Conservation (phyloP, 306 rosid genomes). For the Pachyrhizus erosus region DNA sequence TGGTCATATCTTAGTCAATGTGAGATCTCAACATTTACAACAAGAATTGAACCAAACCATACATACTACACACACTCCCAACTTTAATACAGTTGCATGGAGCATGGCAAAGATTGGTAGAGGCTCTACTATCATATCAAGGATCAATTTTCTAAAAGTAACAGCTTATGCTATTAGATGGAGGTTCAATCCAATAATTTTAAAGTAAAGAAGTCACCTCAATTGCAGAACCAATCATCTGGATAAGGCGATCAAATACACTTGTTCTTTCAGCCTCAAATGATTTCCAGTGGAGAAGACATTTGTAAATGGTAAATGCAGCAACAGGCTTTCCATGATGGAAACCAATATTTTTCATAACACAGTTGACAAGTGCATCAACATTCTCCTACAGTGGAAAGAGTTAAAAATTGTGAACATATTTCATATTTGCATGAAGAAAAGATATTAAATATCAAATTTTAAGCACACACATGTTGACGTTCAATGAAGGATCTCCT, state of each 20-base stretch:
- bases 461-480: slow-evolving; percentile 77
- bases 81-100: slow-evolving; percentile 10
- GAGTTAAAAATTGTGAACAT: slow-evolving; percentile 35
- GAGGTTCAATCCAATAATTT: slow-evolving; percentile 16
- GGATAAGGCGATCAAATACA: slow-evolving; percentile 99
- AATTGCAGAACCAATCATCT: slow-evolving; percentile 97
- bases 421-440: slow-evolving; percentile 20
- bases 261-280: slow-evolving; percentile 99
- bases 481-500: slow-evolving; percentile 90
- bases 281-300: slow-evolving; percentile 98
- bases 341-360: slow-evolving; percentile 80
- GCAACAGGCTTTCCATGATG: slow-evolving; percentile 96
- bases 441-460: slow-evolving; percentile 34
- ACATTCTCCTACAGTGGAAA: slow-evolving; percentile 78
- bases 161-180: slow-evolving; percentile 22
- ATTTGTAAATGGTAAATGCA: slow-evolving; percentile 94
- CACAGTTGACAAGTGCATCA: slow-evolving; percentile 91
- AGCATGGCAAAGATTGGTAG: background rate
- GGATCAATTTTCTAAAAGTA: slow-evolving; percentile 14
- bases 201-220: slow-evolving; percentile 63
- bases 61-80: background rate
- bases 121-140: slow-evolving; percentile 19
- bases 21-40: background rate
- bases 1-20: background rate
- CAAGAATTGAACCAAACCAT: slow-evolving; percentile 3